A percentile compares a stretch with the other conserved stretches of the same genome.
These are phyloP conservation scores for Apium graveolens DNA, from an alignment of 129 eudicot species.

Conservation along the genomic window DNA sequence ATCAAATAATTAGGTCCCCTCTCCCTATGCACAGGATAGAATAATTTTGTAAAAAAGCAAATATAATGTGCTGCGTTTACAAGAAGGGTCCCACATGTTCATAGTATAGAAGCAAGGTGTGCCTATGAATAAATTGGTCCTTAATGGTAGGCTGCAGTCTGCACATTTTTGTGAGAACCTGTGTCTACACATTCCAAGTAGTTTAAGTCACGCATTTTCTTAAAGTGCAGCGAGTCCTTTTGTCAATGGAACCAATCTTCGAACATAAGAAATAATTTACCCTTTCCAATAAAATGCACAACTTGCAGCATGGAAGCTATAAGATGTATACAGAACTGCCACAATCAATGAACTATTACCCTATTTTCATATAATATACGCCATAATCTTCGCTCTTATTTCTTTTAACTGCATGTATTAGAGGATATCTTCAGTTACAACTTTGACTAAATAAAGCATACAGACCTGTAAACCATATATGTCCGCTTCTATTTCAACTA, in stretches of 20 bases:
- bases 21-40: no score
- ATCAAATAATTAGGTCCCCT: neutral
- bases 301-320: neutral
- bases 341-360: neutral
- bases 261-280: neutral
- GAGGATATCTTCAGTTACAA: neutral
- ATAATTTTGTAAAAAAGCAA: no score
- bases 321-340: neutral
- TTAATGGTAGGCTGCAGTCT: no score
- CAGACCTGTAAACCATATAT: slow-evolving; percentile 70
- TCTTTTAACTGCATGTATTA: neutral
- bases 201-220: neutral
- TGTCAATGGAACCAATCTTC: neutral
- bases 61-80: neutral
- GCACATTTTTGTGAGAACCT: neutral
- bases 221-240: neutral
- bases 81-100: neutral
- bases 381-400: neutral
- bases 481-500: slow-evolving; percentile 87
- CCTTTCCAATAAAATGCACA: neutral
- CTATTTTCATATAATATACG: neutral
- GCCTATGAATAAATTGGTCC: neutral
- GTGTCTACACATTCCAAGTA: neutral
- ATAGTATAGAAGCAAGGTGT: neutral
- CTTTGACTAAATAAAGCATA: neutral